phyloP scores from a whole-genome alignment of 1,284 basidiomycete species.

The Cronartium quercuum region DNA sequence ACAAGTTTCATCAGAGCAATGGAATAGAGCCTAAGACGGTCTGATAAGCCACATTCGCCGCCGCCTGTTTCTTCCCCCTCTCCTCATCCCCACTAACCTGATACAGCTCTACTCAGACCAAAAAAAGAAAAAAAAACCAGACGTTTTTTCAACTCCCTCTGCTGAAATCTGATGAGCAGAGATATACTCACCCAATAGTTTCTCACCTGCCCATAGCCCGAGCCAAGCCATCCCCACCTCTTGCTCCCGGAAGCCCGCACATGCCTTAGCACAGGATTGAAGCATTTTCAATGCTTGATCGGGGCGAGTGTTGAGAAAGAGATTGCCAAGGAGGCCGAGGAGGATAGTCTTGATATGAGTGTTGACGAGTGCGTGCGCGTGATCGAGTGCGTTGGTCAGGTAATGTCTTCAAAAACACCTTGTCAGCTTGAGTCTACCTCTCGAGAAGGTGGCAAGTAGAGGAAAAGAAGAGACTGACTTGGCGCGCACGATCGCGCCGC shows the following conservation, averaged over 20 bases:
- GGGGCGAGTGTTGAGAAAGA: constrained; percentile 19
- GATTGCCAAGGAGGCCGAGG: not conserved
- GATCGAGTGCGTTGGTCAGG: constrained; percentile 9
- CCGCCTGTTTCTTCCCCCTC: too few species aligned
- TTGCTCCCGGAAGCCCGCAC: not conserved
- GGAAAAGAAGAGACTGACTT: constrained; percentile 9
- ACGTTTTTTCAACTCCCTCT: too few species aligned
- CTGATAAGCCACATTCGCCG: too few species aligned
- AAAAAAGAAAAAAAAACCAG: too few species aligned
- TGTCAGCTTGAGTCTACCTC: not conserved
- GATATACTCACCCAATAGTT: constrained; percentile 28
- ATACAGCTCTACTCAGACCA: too few species aligned
- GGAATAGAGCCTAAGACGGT: too few species aligned
- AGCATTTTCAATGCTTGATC: constrained; percentile 29
- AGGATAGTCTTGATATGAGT: constrained; percentile 28
- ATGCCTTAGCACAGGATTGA: constrained; percentile 9
- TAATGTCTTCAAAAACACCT: not conserved
- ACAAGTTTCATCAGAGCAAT: too few species aligned
- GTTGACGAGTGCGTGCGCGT: constrained; percentile 5
- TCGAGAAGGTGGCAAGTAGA: not conserved
- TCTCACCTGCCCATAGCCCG: constrained; percentile 13
- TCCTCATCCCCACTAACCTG: too few species aligned
- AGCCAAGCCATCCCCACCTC: constrained; percentile 8
- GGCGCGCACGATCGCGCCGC: constrained; percentile 17
- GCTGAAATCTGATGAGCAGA: too few species aligned